Conservation (phyloP, 73 alveolate genomes). For the Tetrahymena thermophila region DNA sequence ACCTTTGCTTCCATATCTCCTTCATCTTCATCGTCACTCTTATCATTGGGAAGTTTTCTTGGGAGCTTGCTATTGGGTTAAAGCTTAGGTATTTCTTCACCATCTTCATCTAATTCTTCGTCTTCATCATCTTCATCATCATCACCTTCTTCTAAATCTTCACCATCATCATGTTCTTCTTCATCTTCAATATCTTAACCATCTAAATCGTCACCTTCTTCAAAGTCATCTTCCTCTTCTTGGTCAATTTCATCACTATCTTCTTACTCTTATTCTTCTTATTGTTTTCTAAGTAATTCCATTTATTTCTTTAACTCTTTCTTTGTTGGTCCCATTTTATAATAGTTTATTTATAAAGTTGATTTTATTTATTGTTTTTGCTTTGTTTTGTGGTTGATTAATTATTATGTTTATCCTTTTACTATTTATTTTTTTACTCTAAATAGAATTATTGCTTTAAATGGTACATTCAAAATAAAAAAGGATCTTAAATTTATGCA, state of each 20-base stretch:
- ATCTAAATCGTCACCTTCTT: not conserved
- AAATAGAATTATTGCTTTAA: not conserved
- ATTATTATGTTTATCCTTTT: not conserved
- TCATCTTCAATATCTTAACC: not conserved
- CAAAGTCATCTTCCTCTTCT: conserved; percentile 4
- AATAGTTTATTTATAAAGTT: not conserved
- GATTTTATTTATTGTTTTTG: not conserved
- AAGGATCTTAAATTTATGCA: not conserved
- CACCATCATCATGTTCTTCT: conserved; percentile 16
- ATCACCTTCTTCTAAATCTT: not conserved
- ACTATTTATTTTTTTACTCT: not conserved
- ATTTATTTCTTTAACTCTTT: not conserved
- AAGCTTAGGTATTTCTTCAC: conserved; percentile 3
- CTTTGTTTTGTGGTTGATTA: not conserved
- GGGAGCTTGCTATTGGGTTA: not conserved
- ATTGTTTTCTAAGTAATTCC: not conserved
- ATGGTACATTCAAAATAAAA: not conserved
- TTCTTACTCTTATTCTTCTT: not conserved
- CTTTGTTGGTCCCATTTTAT: not conserved
- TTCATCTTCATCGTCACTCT: conserved; percentile 2
- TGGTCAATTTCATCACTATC: conserved; percentile 12
- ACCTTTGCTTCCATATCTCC: not conserved
- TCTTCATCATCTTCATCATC: conserved; percentile 20
- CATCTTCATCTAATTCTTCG: conserved; percentile 11
- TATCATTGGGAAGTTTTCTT: not conserved